Evolutionary conservation across 495 filamentous ascomycete species (phyloP).

Genomic region (Margaritispora aquatica): DNA sequence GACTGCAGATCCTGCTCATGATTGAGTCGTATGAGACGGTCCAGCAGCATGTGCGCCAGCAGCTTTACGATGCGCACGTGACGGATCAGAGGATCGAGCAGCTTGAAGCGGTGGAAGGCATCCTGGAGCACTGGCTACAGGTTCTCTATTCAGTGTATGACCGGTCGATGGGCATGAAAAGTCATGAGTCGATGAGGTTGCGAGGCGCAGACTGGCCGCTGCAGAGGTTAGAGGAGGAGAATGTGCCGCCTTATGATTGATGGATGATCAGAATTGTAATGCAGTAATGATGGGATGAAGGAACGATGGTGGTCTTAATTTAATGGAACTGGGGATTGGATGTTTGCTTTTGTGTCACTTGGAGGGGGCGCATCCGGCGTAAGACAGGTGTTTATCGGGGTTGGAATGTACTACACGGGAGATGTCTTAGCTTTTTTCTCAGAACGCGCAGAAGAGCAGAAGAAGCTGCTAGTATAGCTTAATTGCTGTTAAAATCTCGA

Average conservation of each 20-base stretch:
- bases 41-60: constrained; percentile 13
- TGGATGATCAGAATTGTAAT: too few relatives aligned
- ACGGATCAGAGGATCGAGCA: constrained; percentile 3
- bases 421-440: too few relatives aligned
- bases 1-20: constrained; percentile 24
- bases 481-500: too few relatives aligned
- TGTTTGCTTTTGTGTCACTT: too few relatives aligned
- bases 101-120: constrained; percentile 5
- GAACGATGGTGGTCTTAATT: too few relatives aligned
- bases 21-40: constrained; percentile 23
- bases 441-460: too few relatives aligned
- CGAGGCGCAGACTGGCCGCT: background rate
- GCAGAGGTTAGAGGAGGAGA: background rate
- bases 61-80: constrained; percentile 7
- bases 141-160: constrained; percentile 23
- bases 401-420: too few relatives aligned
- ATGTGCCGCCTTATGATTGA: background rate
- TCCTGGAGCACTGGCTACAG: constrained; percentile 21
- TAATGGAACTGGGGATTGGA: too few relatives aligned
- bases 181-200: background rate
- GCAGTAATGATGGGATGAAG: background rate
- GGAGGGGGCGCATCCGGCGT: too few relatives aligned
- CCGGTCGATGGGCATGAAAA: background rate
- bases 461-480: too few relatives aligned
- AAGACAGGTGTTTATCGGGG: too few relatives aligned